Evolutionary conservation across 2,329 filamentous ascomycete genomes (phyloP).

Genomic region (Fusarium verticillioides): DNA sequence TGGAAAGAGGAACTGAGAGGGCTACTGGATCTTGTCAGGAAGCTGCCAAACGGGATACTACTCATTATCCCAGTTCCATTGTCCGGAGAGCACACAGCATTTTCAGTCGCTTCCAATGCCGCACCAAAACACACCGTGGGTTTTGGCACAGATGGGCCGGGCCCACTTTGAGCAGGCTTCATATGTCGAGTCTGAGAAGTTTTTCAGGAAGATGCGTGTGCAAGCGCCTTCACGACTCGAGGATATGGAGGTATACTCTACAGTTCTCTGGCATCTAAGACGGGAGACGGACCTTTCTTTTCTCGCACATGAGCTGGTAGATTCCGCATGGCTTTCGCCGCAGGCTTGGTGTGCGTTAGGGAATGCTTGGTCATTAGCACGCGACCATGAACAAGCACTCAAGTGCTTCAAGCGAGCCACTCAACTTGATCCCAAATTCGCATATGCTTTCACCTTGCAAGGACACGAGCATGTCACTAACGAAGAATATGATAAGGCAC

Average conservation of each 20-base stretch:
- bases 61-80: slow-evolving; percentile 81
- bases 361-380: slow-evolving; percentile 91
- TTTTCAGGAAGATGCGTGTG: slow-evolving; percentile 81
- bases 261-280: slow-evolving; percentile 98
- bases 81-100: slow-evolving; percentile 78
- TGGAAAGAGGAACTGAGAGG: slow-evolving; percentile 82
- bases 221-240: slow-evolving; percentile 85
- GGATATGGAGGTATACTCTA: slow-evolving; percentile 98
- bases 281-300: slow-evolving; percentile 92
- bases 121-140: slow-evolving; percentile 93
- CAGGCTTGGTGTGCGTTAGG: slow-evolving; percentile 97
- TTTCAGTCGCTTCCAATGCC: slow-evolving; percentile 76
- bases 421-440: slow-evolving; percentile 88
- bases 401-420: slow-evolving; percentile 95
- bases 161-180: slow-evolving; percentile 91
- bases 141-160: slow-evolving; percentile 88
- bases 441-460: slow-evolving; percentile 94
- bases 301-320: slow-evolving; percentile 88
- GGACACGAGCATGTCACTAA: slow-evolving; percentile 96
- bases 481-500: slow-evolving; percentile 96
- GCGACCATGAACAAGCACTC: slow-evolving; percentile 94
- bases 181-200: slow-evolving; percentile 87
- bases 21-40: slow-evolving; percentile 83
- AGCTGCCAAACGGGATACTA: slow-evolving; percentile 86
- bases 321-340: slow-evolving; percentile 87